Evolutionary conservation across 2,329 filamentous ascomycete species (phyloP).

Genomic region (Colletotrichum plurivorum): DNA sequence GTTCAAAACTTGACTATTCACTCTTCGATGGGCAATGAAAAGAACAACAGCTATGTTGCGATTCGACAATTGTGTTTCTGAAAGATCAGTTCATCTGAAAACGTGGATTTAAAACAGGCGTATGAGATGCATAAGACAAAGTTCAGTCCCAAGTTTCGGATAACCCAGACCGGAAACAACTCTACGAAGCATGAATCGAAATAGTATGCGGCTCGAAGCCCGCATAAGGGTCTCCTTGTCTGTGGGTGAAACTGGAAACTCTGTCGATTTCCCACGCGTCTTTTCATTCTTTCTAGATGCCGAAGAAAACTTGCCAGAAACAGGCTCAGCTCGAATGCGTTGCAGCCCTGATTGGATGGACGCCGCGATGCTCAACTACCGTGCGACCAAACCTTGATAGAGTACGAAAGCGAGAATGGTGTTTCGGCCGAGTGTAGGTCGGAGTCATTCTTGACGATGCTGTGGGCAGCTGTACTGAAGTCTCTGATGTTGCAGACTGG

Average conservation of each 20-base stretch:
- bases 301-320: neutral
- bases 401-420: too few species aligned
- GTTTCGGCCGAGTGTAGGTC: too few species aligned
- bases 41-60: neutral
- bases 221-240: constrained; percentile 20
- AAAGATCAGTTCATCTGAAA: constrained; percentile 23
- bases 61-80: neutral
- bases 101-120: constrained; percentile 9
- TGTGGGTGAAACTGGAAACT: constrained; percentile 12
- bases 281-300: neutral
- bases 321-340: too few species aligned
- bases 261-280: constrained; percentile 8
- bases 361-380: too few species aligned
- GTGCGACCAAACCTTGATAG: too few species aligned
- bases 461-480: too few species aligned
- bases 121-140: constrained; percentile 26
- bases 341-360: too few species aligned
- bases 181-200: constrained; percentile 18
- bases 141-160: constrained; percentile 20
- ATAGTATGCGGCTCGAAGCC: constrained; percentile 1
- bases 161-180: constrained; percentile 14
- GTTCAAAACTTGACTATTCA: too few species aligned
- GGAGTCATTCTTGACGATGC: too few species aligned
- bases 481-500: too few species aligned
- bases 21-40: too few species aligned